Base-by-base conservation (phyloP, 176 grass and related monocot genomes). In the Echinochloa phyllopogon region DNA sequence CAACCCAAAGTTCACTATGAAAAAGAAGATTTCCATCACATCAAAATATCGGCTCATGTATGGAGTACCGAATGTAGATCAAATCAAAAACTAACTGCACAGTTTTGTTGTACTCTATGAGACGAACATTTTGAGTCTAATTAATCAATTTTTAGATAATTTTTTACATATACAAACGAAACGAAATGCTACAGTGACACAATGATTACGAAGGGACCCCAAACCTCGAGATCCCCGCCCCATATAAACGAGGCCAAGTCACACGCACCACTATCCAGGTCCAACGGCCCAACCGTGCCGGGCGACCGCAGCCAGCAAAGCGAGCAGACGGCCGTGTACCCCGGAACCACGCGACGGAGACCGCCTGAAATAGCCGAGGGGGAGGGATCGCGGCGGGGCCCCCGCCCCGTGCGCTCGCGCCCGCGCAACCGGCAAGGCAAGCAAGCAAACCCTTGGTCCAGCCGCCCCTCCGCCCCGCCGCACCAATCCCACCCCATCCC, bases 391-490 rank as follows among this genome's bases (percentile, higher is more conserved):
- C 36, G 41, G 24, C 59, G 24, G 39, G 23, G 39, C 21, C 55
- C 69, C 7, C 47, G 69, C 1, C 29, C 29, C 29, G 24, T 27
- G 0, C 9, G 76, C 18, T 45, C 44, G 77, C 10, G 44, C 45
- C 62, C 61, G 77, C 78, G 62, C 78, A 55, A 41, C 48, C 78
- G 78, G 78, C 66, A 69, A 21, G 62, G 33, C 64, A 66, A 16
- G 8, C 72, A 14, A 0, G 44, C 61, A 68, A 81, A 52, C 78
- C 78, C 60, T 52, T n/a, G 10, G 77, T 13, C 42, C 58, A 63
- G 41, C 58, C 58, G 60, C 44, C 76, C 59, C 45, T 33, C 50
- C 45, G 23, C 14, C 42, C 27, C 78, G 78, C 78, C 50, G 20
- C 78, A 55, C 21, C 48, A 68, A 53, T 1, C 49, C 48, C 11